phyloP scores from a whole-genome alignment of 2,329 filamentous ascomycete species.

The Lecanosticta acicola region DNA sequence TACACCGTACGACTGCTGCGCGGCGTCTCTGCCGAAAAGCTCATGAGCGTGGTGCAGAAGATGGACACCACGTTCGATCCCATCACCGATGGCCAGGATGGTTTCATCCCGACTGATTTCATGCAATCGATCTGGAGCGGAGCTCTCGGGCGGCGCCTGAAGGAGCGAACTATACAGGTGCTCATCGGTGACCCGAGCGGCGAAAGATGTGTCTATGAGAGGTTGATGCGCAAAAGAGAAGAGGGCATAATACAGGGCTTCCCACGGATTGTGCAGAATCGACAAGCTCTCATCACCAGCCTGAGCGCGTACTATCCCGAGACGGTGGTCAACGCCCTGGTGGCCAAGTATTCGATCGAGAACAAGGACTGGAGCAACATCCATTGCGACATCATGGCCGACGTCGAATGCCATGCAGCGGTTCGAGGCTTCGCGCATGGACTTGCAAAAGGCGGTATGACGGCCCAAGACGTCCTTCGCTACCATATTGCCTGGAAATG shows the following conservation, averaged over 20 bases:
- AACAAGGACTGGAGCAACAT: constrained; percentile 15
- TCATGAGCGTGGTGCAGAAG: constrained; percentile 11
- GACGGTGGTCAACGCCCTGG: constrained; percentile 11
- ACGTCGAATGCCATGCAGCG: constrained; percentile 16
- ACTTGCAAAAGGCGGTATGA: constrained; percentile 17
- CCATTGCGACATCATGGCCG: constrained; percentile 18
- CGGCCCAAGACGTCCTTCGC: constrained; percentile 14
- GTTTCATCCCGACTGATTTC: constrained; percentile 13
- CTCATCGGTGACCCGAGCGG: constrained; percentile 15
- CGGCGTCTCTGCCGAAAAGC: constrained; percentile 11
- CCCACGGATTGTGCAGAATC: constrained; percentile 7
- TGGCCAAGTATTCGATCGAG: constrained; percentile 11
- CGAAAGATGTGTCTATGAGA: constrained; percentile 12
- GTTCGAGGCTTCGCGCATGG: constrained; percentile 16
- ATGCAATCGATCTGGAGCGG: constrained; percentile 18
- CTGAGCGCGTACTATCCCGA: constrained; percentile 10
- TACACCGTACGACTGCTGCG: constrained; percentile 14
- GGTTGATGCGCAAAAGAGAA: constrained; percentile 1
- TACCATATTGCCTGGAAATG: constrained; percentile 17
- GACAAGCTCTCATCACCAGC: constrained; percentile 10
- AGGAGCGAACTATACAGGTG: constrained; percentile 14
- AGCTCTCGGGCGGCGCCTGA: constrained; percentile 13
- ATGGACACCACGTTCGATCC: constrained; percentile 14
- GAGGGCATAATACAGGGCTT: neutral
- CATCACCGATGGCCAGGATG: constrained; percentile 15